Evolutionary conservation across 2,329 filamentous ascomycete genomes (phyloP).

Genomic region (Ascochyta viciae-villosae): DNA sequence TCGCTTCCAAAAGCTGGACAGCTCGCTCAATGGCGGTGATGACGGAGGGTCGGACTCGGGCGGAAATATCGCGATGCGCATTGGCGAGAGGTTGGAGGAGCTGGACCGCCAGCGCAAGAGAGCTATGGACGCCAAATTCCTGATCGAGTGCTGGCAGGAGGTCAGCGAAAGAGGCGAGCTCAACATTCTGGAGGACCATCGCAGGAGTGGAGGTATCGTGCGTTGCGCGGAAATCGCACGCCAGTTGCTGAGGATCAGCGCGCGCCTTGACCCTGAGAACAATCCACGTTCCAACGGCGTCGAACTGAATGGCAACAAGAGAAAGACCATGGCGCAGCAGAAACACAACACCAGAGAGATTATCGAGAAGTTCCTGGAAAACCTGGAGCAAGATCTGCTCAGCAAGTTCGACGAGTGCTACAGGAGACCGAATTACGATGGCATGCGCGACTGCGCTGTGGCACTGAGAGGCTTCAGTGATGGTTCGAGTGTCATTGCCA

Average conservation of each 20-base stretch:
- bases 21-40: conserved; percentile 74
- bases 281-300: conserved; percentile 52
- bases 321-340: conserved; percentile 44
- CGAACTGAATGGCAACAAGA: conserved; percentile 57
- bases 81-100: conserved; percentile 92
- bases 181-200: conserved; percentile 85
- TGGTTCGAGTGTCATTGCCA: conserved; percentile 90
- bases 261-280: conserved; percentile 80
- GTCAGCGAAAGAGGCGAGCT: conserved; percentile 89
- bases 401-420: conserved; percentile 99
- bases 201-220: conserved; percentile 88
- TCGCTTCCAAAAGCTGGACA: conserved; percentile 89
- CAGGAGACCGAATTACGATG: conserved; percentile 90
- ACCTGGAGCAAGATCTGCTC: conserved; percentile 90
- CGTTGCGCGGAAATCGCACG: conserved; percentile 92
- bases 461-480: conserved; percentile 96
- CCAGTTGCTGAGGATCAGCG: conserved; percentile 92
- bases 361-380: conserved; percentile 96
- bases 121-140: conserved; percentile 90
- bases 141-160: conserved; percentile 97
- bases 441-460: conserved; percentile 96
- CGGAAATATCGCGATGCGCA: conserved; percentile 91
- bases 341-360: conserved; percentile 78
- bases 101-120: conserved; percentile 89
- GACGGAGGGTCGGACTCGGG: conserved; percentile 64